Base-by-base conservation (phyloP, 805 yeast species). In the Lipomyces yamadae region DNA sequence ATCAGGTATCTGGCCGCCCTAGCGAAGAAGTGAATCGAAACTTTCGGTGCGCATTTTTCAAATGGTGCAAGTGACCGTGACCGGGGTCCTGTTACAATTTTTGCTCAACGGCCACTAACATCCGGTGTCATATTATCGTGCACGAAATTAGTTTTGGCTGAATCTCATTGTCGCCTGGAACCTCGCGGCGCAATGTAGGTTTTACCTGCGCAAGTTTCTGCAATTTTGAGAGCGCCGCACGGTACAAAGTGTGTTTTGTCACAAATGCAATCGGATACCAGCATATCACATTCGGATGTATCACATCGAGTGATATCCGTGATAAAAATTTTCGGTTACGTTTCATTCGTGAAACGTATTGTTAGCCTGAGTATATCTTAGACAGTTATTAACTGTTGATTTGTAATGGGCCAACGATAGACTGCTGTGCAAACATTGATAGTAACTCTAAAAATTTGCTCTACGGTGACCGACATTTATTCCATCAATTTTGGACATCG, bases 21-120 rank as follows among this genome's bases (percentile, higher is more conserved):
- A 52, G 45, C 15, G 42, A 39, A 2, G 60, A 70, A 13, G 68
- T 62, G 24, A 56, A 68, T 50, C 63, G 61, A 4, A 69, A 69
- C 7, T 77, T 42, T 56, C 65, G 77, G 13, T 78, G 81, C 68
- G 69, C 73, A 30, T 78, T 68, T 58, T 78, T 78, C 65, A 74
- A 77, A 39, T 78, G 81, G 81, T 52, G 63, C 59, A 32, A 64
- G 62, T 32, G 58, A 55, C 68, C 66, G 34, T 55, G 24, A 24
- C 53, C 56, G 8, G 55, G 59, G 7, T 55, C 54, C n/a, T 53
- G 63, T 53, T 24, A 42, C 18, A 42, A 42, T 15, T 42, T 2
- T 13, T 42, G n/a, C 18, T n/a, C 48, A 18, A 13, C 48, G n/a
- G 24, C 24, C 24, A 24, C 24, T 24, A 24, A 24, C 24, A 24